These are phyloP conservation scores for Solanum boliviense DNA, from an alignment of 257 asterid genomes.

Conservation along the genomic window DNA sequence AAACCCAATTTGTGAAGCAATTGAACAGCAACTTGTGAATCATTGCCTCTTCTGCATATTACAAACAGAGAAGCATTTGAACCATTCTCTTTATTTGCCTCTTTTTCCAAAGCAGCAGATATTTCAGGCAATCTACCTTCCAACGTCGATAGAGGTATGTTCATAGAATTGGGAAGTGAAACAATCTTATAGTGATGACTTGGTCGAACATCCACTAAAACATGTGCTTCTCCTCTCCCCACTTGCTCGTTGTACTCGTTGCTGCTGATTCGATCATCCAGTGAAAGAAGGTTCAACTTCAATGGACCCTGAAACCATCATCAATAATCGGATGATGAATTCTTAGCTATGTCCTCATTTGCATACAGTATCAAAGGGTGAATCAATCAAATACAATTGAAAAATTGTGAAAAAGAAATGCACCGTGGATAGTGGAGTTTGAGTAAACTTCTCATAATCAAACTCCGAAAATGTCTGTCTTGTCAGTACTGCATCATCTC, in stretches of 20 bases:
- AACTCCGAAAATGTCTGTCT: conserved; percentile 34
- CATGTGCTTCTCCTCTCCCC: conserved; percentile 44
- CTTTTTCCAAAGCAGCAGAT: conserved; percentile 30
- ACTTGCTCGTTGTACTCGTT: conserved; percentile 50
- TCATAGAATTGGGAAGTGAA: conserved; percentile 63
- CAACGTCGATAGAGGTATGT: conserved; percentile 52
- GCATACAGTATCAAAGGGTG: background rate
- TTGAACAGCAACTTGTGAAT: conserved; percentile 85
- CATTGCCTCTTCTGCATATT: conserved; percentile 88
- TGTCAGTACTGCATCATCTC: conserved; percentile 44
- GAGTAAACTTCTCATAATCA: conserved; percentile 73
- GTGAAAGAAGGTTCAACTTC: conserved; percentile 59
- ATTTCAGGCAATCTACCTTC: conserved; percentile 49
- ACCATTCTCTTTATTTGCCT: conserved; percentile 12
- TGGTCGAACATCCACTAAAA: conserved; percentile 81
- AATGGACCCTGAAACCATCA: conserved; percentile 54
- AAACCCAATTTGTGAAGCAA: conserved; percentile 47
- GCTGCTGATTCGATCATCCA: conserved; percentile 69
- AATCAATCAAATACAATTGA: background rate
- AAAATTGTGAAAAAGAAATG: background rate
- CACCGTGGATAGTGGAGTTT: conserved; percentile 66
- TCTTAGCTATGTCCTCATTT: background rate
- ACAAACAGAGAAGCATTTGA: conserved; percentile 44
- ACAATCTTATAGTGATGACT: conserved; percentile 70
- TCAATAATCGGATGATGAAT: background rate